Evolutionary conservation across 1,284 basidiomycete genomes (phyloP), one percentile per base, ranked within the genome.

Genomic region (Tylopilus orsonianus): DNA sequence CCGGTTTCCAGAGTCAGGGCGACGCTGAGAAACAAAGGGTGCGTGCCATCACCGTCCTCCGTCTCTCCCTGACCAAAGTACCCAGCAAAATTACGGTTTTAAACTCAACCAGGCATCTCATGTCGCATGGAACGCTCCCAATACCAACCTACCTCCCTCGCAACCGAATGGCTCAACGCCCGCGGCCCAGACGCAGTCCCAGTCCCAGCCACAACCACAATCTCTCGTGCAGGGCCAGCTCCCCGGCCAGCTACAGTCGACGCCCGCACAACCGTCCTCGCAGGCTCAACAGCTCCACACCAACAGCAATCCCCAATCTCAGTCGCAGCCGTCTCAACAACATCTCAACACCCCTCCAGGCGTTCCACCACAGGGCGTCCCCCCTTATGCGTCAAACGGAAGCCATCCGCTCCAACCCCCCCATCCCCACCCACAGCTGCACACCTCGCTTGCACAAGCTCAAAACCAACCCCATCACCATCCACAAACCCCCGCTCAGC

Each of bases 401-500:
- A 73, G 46, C 56, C 67, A 63, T 57, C 67, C 53, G 57, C 57
- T 55, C 57, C 75, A 61, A 58, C 69, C 49, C 53, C 56, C 61
- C 19, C 57, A 66, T 57, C 53, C 65, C 20, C 66, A 64, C 19
- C 33, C 60, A 44, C 68, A 68, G 29, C 45, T 68, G n/a, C 68
- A 69, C 26, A 49, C 30, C 23, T 54, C 65, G 24, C 55, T 65
- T 20, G 47, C 59, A 4, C 66, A 64, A 42, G 43, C 60, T 9
- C 61, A 55, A 42, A 67, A 45, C 37, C 64, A 68, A 42, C 60
- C 60, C 44, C 68, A 71, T 53, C 74, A 74, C 50, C 75, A 84
- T 60, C 85, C 92, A 51, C 84, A 91, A 62, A 91, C 94, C 50
- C 94, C 96, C 0, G 93, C 93, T 34, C 92, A 97, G 67, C 96